phyloP scores from a whole-genome alignment of 1,139 yeast species.

The Yamadazyma oceani region DNA sequence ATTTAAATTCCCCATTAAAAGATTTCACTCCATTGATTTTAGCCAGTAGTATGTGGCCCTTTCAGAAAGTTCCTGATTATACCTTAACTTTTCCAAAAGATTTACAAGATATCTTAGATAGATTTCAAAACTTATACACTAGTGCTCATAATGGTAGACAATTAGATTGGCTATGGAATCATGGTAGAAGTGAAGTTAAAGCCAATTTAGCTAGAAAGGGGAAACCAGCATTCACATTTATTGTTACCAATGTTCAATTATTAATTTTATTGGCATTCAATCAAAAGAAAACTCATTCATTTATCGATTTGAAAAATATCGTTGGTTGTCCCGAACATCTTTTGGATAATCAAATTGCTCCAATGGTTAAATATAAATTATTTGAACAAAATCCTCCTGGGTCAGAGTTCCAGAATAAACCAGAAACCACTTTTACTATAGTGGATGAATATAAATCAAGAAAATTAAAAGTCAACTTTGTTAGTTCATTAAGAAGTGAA shows the following conservation, averaged over 20 bases:
- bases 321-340: constrained; percentile 69
- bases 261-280: constrained; percentile 82
- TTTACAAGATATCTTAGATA: constrained; percentile 61
- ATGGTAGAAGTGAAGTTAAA: constrained; percentile 88
- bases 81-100: constrained; percentile 48
- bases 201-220: constrained; percentile 86
- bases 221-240: constrained; percentile 78
- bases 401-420: constrained; percentile 43
- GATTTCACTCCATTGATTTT: constrained; percentile 76
- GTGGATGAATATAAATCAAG: constrained; percentile 84
- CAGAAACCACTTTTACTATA: constrained; percentile 65
- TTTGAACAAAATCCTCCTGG: constrained; percentile 65
- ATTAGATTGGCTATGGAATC: constrained; percentile 94
- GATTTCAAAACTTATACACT: constrained; percentile 67
- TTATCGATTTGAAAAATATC: constrained; percentile 59
- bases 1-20: constrained; percentile 38
- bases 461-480: constrained; percentile 81
- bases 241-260: constrained; percentile 83
- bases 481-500: constrained; percentile 79
- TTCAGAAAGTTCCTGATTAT: constrained; percentile 47
- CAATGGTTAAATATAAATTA: constrained; percentile 77
- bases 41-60: constrained; percentile 93
- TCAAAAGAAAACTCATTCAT: constrained; percentile 56
- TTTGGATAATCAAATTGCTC: constrained; percentile 73
- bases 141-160: constrained; percentile 84